These are phyloP conservation scores for Vanderwaltozyma yarrowii DNA, from an alignment of 805 yeast genomes.

Conservation along the genomic window DNA sequence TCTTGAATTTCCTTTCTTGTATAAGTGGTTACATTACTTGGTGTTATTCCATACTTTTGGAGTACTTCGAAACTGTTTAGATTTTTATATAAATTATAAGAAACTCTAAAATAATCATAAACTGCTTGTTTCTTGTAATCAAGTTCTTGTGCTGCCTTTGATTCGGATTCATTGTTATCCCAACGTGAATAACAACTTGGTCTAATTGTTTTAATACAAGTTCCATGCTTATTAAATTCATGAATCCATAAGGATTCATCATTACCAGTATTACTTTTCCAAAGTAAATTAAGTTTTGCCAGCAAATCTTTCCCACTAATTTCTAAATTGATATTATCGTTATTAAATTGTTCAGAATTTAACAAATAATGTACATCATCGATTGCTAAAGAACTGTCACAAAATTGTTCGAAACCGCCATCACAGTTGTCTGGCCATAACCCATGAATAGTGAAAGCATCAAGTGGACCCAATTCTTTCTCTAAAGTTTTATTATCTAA, in stretches of 20 bases:
- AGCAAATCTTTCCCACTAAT: slow-evolving; percentile 44
- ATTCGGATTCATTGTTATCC: no score
- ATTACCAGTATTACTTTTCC: slow-evolving; percentile 67
- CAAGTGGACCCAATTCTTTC: slow-evolving; percentile 47
- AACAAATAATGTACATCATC: slow-evolving; percentile 39
- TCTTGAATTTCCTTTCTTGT: slow-evolving; percentile 43
- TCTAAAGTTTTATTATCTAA: slow-evolving; percentile 18
- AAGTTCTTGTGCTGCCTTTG: no score
- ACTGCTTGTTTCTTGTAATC: slow-evolving; percentile 32
- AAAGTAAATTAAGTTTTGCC: slow-evolving; percentile 43
- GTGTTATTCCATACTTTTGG: slow-evolving; percentile 58
- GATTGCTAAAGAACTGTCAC: slow-evolving; percentile 53
- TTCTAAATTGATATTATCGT: slow-evolving; percentile 10
- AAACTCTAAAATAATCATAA: slow-evolving; percentile 57
- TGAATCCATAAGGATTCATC: slow-evolving; percentile 76
- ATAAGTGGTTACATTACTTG: slow-evolving; percentile 48
- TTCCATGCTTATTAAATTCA: slow-evolving; percentile 90
- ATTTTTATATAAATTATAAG: slow-evolving; percentile 45
- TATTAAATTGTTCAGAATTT: slow-evolving; percentile 17
- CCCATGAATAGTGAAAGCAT: slow-evolving; percentile 74
- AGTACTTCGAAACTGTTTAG: slow-evolving; percentile 64
- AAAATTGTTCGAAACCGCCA: slow-evolving; percentile 72
- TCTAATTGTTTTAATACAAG: slow-evolving; percentile 74
- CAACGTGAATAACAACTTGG: slow-evolving; percentile 51
- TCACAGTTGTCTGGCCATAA: slow-evolving; percentile 85